Conservation (phyloP, 106 monocot genomes). For the Dendrobium nobile region DNA sequence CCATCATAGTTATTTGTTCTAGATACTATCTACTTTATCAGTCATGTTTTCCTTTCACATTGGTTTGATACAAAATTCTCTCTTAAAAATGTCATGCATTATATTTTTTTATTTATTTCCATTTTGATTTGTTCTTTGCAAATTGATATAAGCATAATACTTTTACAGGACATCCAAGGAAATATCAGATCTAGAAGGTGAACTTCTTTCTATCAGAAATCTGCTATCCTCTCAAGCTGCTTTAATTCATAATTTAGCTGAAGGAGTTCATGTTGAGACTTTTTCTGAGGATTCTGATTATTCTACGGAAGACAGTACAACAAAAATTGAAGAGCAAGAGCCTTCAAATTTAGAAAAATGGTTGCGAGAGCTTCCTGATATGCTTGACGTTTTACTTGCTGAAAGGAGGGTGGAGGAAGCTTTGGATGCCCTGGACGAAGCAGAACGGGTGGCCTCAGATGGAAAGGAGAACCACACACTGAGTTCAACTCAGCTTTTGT, state of each 20-base stretch:
- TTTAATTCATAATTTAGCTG: slow-evolving; percentile 81
- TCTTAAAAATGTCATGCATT: not conserved
- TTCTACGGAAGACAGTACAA: slow-evolving; percentile 26
- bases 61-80: not conserved
- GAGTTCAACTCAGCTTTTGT: slow-evolving; percentile 19
- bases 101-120: not conserved
- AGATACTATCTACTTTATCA: not conserved
- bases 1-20: not conserved
- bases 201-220: slow-evolving; percentile 89
- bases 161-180: slow-evolving; percentile 82
- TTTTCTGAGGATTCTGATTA: slow-evolving; percentile 41
- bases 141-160: not conserved
- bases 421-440: slow-evolving; percentile 81
- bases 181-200: slow-evolving; percentile 94
- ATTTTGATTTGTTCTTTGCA: not conserved
- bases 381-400: slow-evolving; percentile 85
- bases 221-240: slow-evolving; percentile 76
- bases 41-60: not conserved
- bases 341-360: slow-evolving; percentile 82
- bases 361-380: slow-evolving; percentile 73
- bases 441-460: slow-evolving; percentile 52
- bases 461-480: slow-evolving; percentile 51
- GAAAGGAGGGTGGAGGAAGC: slow-evolving; percentile 98
- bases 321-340: slow-evolving; percentile 62
- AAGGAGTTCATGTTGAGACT: slow-evolving; percentile 78